Percentiles rank a stretch among this genome's conserved stretches.
phyloP scores from a whole-genome alignment of 768 basidiomycete genomes.

The Cystofilobasidium ferigula region DNA sequence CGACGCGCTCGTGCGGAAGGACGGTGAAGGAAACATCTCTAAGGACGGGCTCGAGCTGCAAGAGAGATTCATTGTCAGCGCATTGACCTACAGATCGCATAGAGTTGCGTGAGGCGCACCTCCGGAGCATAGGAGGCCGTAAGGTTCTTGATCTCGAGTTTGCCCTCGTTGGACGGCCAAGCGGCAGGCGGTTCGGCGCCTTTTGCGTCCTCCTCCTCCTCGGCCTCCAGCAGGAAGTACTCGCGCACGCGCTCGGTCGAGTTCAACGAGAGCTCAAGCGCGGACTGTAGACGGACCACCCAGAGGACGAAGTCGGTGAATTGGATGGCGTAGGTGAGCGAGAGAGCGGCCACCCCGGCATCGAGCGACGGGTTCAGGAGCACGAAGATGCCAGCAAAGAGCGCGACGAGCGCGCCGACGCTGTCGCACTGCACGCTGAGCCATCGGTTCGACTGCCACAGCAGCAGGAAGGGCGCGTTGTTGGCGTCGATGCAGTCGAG shows the following conservation, averaged over 20 bases:
- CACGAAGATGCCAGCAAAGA: conserved; percentile 38
- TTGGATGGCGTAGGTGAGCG: conserved; percentile 32
- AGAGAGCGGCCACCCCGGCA: conserved; percentile 38
- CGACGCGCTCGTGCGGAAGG: conserved; percentile 39
- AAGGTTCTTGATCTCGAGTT: conserved; percentile 38
- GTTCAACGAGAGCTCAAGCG: conserved; percentile 25
- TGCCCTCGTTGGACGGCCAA: conserved; percentile 38
- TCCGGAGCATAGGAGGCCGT: conserved; percentile 36
- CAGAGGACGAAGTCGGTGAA: conserved; percentile 34
- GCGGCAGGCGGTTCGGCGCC: conserved; percentile 40
- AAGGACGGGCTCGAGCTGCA: conserved; percentile 32
- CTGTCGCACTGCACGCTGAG: conserved; percentile 37
- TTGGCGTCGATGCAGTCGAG: conserved; percentile 39
- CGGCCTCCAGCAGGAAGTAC: conserved; percentile 30
- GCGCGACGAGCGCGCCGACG: conserved; percentile 37
- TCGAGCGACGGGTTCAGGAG: conserved; percentile 34
- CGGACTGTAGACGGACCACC: conserved; percentile 30
- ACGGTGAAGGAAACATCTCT: conserved; percentile 39
- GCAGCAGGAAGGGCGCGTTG: conserved; percentile 25
- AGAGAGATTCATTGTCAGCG: conserved; percentile 26
- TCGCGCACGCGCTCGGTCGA: conserved; percentile 31
- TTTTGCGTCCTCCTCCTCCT: conserved; percentile 29
- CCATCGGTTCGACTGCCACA: conserved; percentile 32
- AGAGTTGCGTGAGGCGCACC: too few species aligned
- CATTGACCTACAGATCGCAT: too few species aligned